Conservation (phyloP, 805 yeast genomes). For the Saccharomycopsis olivae region DNA sequence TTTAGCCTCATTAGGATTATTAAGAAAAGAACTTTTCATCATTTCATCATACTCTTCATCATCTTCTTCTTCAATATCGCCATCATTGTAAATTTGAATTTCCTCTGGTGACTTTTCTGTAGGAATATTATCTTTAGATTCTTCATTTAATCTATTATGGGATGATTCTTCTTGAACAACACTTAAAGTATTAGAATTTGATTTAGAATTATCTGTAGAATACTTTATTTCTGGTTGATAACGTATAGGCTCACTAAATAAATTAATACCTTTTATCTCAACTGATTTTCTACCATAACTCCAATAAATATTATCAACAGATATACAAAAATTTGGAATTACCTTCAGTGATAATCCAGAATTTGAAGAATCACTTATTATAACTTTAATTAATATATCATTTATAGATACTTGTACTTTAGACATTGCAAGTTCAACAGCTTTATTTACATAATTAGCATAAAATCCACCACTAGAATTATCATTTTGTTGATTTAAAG, state of each 20-base stretch:
- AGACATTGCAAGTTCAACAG: conserved; percentile 58
- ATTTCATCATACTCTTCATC: conserved; percentile 23
- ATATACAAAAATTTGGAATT: conserved; percentile 19
- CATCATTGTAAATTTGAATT: conserved; percentile 19
- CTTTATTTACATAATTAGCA: conserved; percentile 30
- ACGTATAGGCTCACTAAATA: conserved; percentile 26
- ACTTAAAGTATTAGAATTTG: conserved; percentile 17
- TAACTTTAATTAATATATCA: conserved; percentile 36
- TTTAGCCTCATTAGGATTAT: background rate
- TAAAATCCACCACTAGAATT: conserved; percentile 7
- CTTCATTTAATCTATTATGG: background rate
- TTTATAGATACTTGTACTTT: conserved; percentile 42
- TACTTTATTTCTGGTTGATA: background rate
- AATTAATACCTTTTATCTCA: conserved; percentile 27
- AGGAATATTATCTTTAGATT: background rate
- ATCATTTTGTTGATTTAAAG: background rate
- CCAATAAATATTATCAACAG: conserved; percentile 26
- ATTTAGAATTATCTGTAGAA: background rate
- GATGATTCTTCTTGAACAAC: conserved; percentile 19
- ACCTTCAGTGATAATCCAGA: background rate
- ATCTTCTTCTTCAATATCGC: conserved; percentile 25
- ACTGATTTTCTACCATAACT: conserved; percentile 35
- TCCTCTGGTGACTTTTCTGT: background rate
- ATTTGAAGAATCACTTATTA: conserved; percentile 21
- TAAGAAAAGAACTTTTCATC: conserved; percentile 24